These are phyloP conservation scores for Geotrichum candidum DNA, from an alignment of 1,139 yeast species.

Conservation along the genomic window DNA sequence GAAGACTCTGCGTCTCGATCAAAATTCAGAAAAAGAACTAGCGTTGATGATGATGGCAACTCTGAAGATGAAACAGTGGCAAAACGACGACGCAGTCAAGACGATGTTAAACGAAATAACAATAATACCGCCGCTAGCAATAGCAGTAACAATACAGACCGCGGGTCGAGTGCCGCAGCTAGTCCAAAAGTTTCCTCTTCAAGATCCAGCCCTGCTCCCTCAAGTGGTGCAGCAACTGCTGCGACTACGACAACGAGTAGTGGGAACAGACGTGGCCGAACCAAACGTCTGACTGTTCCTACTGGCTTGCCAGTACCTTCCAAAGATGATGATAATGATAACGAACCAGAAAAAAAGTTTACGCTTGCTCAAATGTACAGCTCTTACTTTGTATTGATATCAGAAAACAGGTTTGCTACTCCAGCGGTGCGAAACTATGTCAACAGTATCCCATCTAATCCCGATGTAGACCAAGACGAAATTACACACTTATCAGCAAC, in stretches of 20 bases:
- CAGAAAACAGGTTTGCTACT: constrained; percentile 12
- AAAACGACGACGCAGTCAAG: constrained; percentile 12
- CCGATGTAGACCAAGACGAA: not conserved
- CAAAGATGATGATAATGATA: constrained; percentile 14
- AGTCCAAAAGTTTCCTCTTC: constrained; percentile 8
- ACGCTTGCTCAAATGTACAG: constrained; percentile 16
- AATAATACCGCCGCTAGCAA: not conserved
- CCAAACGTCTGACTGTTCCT: constrained; percentile 9
- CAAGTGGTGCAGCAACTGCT: not conserved
- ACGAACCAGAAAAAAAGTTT: constrained; percentile 17
- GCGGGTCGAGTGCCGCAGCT: constrained; percentile 7
- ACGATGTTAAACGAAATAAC: constrained; percentile 6
- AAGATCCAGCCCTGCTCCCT: constrained; percentile 1
- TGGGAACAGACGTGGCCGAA: constrained; percentile 9
- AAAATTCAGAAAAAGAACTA: not conserved
- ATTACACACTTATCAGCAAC: constrained; percentile 18
- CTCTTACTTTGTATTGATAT: constrained; percentile 16
- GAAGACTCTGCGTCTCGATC: constrained; percentile 1
- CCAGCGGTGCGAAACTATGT: constrained; percentile 11
- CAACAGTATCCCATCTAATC: constrained; percentile 1
- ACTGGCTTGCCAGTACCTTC: not conserved
- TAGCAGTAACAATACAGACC: not conserved
- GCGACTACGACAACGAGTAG: not conserved
- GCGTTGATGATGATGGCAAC: not conserved
- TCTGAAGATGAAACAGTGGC: constrained; percentile 2